Conservation (phyloP, 306 rosid genomes). For the Fragaria nilgerrensis region DNA sequence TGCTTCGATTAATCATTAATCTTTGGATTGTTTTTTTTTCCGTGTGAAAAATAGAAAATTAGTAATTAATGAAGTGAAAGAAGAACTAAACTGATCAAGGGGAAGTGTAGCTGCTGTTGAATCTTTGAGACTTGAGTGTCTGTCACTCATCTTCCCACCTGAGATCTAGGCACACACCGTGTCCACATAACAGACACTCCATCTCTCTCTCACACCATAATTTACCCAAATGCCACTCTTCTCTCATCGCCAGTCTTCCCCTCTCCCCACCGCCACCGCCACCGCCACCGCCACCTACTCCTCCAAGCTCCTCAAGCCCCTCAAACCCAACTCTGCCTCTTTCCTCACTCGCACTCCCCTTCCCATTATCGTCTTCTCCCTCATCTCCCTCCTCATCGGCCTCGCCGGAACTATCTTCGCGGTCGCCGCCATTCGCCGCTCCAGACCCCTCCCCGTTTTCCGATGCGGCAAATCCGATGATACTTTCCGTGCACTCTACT, state of each 20-base stretch:
- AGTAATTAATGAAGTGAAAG: no score
- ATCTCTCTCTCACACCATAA: background rate
- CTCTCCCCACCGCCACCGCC: constrained; percentile 2
- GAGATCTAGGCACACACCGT: background rate
- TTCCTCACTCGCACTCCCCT: constrained; percentile 1
- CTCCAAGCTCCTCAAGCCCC: constrained; percentile 30
- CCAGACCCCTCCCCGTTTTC: constrained; percentile 27
- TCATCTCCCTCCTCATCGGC: constrained; percentile 31
- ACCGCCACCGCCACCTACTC: constrained; percentile 20
- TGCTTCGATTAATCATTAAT: no score
- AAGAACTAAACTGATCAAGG: background rate
- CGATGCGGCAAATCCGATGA: constrained; percentile 39
- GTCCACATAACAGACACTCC: background rate
- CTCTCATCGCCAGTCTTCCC: constrained; percentile 22
- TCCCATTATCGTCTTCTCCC: constrained; percentile 26
- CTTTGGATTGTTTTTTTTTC: no score
- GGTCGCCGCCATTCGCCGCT: constrained; percentile 27
- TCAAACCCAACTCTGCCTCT: constrained; percentile 12
- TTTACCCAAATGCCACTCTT: constrained; percentile 36
- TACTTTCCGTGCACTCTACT: constrained; percentile 31
- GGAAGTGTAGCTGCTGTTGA: background rate
- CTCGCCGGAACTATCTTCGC: constrained; percentile 32
- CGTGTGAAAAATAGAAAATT: no score
- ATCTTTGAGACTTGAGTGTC: background rate
- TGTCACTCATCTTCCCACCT: background rate